These are phyloP conservation scores for Hemileccinum rubropunctum DNA, from an alignment of 768 basidiomycete species.

Conservation along the genomic window DNA sequence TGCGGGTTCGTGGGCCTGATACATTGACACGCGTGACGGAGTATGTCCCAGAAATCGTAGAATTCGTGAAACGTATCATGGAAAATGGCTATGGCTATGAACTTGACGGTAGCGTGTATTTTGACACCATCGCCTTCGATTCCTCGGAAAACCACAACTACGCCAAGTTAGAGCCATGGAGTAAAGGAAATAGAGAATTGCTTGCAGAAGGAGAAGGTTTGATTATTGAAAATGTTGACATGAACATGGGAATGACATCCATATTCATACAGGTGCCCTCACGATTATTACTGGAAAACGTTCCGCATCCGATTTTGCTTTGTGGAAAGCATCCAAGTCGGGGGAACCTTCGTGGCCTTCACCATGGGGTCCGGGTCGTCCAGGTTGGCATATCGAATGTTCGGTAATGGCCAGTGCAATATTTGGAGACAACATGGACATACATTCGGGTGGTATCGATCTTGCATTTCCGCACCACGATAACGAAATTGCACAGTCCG, in stretches of 20 bases:
- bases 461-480: slow-evolving; percentile 99
- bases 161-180: slow-evolving; percentile 95
- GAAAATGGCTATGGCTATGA: slow-evolving; percentile 78
- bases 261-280: slow-evolving; percentile 47
- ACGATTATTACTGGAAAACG: slow-evolving; percentile 60
- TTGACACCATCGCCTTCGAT: slow-evolving; percentile 84
- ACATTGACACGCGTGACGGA: slow-evolving; percentile 94
- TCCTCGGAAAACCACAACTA: slow-evolving; percentile 75
- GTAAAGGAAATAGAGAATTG: slow-evolving; percentile 87
- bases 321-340: slow-evolving; percentile 96
- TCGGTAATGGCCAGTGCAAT: slow-evolving; percentile 95
- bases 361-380: slow-evolving; percentile 89
- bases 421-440: slow-evolving; percentile 89
- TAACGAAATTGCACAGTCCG: slow-evolving; percentile 97
- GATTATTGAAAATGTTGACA: slow-evolving; percentile 5
- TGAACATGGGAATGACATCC: background rate
- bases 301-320: slow-evolving; percentile 89
- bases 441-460: slow-evolving; percentile 96
- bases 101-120: slow-evolving; percentile 84
- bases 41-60: slow-evolving; percentile 92
- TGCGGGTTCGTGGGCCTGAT: slow-evolving; percentile 85
- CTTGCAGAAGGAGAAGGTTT: slow-evolving; percentile 91
- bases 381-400: slow-evolving; percentile 99
- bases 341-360: slow-evolving; percentile 97
- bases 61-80: slow-evolving; percentile 83